Conservation (phyloP, 345 rosid genomes). For the Acer negundo region DNA sequence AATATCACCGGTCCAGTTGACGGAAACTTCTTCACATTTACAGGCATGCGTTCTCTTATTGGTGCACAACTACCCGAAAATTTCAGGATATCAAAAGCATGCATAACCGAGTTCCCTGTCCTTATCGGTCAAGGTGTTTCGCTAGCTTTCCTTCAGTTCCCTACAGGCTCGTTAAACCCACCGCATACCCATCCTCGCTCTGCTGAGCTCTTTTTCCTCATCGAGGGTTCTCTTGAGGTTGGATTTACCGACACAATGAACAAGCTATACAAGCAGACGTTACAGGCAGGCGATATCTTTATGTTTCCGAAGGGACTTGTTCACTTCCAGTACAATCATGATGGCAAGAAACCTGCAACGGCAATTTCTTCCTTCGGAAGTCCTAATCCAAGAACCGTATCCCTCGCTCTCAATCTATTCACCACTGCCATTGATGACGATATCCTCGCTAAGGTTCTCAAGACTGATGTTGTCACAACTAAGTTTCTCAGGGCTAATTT, state of each 20-base stretch:
- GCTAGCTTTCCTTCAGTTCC: constrained; percentile 31
- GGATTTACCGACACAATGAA: constrained; percentile 44
- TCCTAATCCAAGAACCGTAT: constrained; percentile 32
- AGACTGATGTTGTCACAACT: constrained; percentile 31
- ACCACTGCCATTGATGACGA: constrained; percentile 31
- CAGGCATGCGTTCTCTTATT: constrained; percentile 24
- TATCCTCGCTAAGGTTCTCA: constrained; percentile 38
- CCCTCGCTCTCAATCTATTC: constrained; percentile 29
- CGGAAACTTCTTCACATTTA: constrained; percentile 41
- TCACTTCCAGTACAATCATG: constrained; percentile 33
- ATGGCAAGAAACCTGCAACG: not conserved
- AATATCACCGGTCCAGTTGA: not conserved
- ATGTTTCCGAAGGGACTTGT: constrained; percentile 43
- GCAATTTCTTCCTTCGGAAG: constrained; percentile 35
- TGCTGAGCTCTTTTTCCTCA: constrained; percentile 30
- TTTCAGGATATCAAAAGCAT: constrained; percentile 29
- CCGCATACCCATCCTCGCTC: constrained; percentile 43
- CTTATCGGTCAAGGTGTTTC: constrained; percentile 44
- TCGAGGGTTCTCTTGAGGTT: constrained; percentile 33
- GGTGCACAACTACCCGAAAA: not conserved
- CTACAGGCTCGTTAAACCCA: constrained; percentile 22
- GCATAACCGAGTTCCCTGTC: constrained; percentile 37
- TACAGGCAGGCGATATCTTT: constrained; percentile 35
- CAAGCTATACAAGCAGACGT: constrained; percentile 35
- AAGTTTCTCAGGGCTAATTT: constrained; percentile 31